phyloP scores from a whole-genome alignment of 116 monocot genomes.

The Papilionanthe hybrid region DNA sequence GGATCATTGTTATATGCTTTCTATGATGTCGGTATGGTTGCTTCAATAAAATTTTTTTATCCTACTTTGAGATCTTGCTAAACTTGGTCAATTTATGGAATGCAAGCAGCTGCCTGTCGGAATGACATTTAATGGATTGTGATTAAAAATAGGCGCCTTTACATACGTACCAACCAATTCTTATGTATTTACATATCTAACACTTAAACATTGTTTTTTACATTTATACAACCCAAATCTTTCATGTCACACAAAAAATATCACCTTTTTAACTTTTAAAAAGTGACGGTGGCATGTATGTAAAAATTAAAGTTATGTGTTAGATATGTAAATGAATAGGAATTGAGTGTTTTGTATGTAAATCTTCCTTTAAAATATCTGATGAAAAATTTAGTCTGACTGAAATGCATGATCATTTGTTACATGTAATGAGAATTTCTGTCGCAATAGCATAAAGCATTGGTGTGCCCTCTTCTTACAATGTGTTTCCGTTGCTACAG shows the following conservation, averaged over 20 bases:
- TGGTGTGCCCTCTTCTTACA: background rate
- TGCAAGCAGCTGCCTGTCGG: background rate
- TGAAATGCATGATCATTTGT: background rate
- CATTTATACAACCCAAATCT: no score
- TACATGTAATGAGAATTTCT: background rate
- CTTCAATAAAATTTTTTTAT: background rate
- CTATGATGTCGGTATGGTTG: background rate
- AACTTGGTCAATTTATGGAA: background rate
- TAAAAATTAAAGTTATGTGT: no score
- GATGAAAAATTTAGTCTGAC: background rate
- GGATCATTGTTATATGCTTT: background rate
- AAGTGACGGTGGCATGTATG: no score
- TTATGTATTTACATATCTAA: no score
- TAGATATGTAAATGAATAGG: no score
- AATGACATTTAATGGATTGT: background rate
- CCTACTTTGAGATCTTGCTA: no score
- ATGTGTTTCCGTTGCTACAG: constrained; percentile 17
- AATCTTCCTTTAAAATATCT: background rate
- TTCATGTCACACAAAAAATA: no score
- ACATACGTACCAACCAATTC: no score
- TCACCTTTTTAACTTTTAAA: no score
- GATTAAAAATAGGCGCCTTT: background rate
- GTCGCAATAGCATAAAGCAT: background rate
- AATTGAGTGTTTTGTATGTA: no score
- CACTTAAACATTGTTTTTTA: no score